Conservation (phyloP, 345 rosid species). For the Noccaea bulbosa region DNA sequence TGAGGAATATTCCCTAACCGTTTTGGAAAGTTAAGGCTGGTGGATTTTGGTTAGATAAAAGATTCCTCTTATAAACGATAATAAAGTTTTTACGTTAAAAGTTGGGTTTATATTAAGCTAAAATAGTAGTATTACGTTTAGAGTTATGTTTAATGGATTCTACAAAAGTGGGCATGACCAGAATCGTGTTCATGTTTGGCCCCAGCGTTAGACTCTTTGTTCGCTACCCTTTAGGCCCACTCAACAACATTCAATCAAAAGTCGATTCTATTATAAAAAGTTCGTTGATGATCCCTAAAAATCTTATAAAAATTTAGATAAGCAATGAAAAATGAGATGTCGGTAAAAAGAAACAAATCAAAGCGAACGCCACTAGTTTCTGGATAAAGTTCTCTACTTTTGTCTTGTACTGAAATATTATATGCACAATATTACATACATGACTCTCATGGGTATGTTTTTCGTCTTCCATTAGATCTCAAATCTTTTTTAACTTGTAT, state of each 20-base stretch:
- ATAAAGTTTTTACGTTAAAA: constrained; percentile 19
- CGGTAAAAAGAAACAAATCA: constrained; percentile 24
- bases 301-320: background rate
- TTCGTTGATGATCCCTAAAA: constrained; percentile 15
- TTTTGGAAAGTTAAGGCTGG: constrained; percentile 36
- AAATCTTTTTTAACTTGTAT: constrained; percentile 27
- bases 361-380: constrained; percentile 38
- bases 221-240: constrained; percentile 20
- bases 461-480: constrained; percentile 38
- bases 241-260: background rate
- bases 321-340: constrained; percentile 17
- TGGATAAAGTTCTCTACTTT: constrained; percentile 40
- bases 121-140: no score
- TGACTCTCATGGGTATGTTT: constrained; percentile 21
- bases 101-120: background rate
- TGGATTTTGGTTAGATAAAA: background rate
- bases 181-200: constrained; percentile 37
- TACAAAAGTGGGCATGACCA: constrained; percentile 34
- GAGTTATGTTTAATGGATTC: constrained; percentile 17
- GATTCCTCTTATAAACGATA: background rate
- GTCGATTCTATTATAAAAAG: background rate
- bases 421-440: constrained; percentile 25
- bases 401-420: constrained; percentile 31
- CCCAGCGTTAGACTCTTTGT: constrained; percentile 3
- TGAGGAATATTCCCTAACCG: background rate